A percentile compares a stretch with the other conserved stretches of the same genome.
Conservation (phyloP, 2,329 filamentous ascomycete genomes). For the Calonectria pteridis region DNA sequence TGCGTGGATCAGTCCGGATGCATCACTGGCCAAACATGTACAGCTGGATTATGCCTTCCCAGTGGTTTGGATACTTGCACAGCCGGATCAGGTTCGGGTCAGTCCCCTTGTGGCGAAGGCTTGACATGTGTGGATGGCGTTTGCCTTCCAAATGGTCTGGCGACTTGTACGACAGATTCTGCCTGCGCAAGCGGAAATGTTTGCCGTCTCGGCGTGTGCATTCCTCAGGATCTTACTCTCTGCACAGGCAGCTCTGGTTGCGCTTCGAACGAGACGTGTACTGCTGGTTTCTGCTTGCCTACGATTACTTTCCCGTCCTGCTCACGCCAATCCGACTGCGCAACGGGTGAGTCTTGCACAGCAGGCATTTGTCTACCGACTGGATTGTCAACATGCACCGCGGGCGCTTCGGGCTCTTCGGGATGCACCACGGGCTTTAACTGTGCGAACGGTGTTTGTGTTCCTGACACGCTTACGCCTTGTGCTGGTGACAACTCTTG, state of each 20-base stretch:
- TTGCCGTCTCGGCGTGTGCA: not conserved
- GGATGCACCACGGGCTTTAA: not conserved
- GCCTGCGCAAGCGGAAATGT: not conserved
- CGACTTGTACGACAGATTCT: not conserved
- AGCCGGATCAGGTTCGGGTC: not conserved
- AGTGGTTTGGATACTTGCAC: not conserved
- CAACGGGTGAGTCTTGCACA: not conserved
- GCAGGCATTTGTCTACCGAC: not conserved
- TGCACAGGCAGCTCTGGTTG: not conserved
- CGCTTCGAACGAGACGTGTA: not conserved
- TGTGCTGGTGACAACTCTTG: slow-evolving; percentile 16
- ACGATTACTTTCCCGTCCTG: not conserved
- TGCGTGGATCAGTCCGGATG: not conserved
- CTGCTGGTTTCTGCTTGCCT: slow-evolving; percentile 9
- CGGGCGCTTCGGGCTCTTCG: not conserved
- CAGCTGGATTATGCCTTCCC: not conserved
- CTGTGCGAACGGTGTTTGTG: not conserved
- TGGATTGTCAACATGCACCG: not conserved
- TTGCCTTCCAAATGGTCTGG: not conserved
- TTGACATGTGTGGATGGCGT: not conserved
- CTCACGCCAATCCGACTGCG: not conserved
- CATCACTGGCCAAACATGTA: not conserved
- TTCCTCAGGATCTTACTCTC: not conserved
- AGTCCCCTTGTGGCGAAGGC: not conserved
- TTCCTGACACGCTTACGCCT: not conserved